Conservation (phyloP, 2,329 filamentous ascomycete genomes). For the Stylonectria norvegica region DNA sequence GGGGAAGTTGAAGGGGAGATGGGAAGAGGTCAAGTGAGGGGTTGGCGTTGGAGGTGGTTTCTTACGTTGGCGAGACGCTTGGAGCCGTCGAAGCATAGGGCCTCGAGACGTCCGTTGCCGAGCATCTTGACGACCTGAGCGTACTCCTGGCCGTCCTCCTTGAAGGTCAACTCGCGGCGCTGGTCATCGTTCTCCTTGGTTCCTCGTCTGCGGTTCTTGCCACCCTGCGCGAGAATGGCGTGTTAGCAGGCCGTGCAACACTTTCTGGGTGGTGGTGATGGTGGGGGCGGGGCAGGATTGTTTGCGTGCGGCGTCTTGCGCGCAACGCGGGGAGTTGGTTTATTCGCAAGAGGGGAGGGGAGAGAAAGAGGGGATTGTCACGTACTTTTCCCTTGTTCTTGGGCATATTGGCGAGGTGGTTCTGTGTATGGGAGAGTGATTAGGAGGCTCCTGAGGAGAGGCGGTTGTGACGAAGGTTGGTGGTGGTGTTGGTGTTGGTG, state of each 20-base stretch:
- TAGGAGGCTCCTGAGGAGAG: constrained; percentile 8
- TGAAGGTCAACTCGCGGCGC: constrained; percentile 98
- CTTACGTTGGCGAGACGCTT: constrained; percentile 42
- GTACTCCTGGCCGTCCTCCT: constrained; percentile 86
- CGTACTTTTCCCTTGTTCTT: constrained; percentile 98
- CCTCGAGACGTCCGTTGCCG: constrained; percentile 89
- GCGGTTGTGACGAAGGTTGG: constrained; percentile 2
- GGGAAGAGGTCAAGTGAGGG: background rate
- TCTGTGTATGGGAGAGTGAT: constrained; percentile 6
- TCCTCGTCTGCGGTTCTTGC: constrained; percentile 96
- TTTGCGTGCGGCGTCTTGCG: constrained; percentile 8
- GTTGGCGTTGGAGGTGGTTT: constrained; percentile 10
- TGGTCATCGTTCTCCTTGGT: constrained; percentile 99
- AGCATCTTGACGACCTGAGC: constrained; percentile 75
- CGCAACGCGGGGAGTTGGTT: constrained; percentile 9
- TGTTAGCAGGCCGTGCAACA: constrained; percentile 21
- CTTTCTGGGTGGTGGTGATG: constrained; percentile 14
- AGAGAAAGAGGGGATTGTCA: constrained; percentile 6
- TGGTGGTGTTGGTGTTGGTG: constrained; percentile 20
- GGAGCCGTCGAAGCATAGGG: constrained; percentile 85
- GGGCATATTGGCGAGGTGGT: constrained; percentile 63
- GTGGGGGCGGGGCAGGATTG: constrained; percentile 30
- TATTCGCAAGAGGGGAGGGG: constrained; percentile 3
- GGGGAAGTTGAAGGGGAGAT: constrained; percentile 1
- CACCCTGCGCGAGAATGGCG: constrained; percentile 59